phyloP scores from a whole-genome alignment of 2,329 filamentous ascomycete species.

The Nakataea oryzae region DNA sequence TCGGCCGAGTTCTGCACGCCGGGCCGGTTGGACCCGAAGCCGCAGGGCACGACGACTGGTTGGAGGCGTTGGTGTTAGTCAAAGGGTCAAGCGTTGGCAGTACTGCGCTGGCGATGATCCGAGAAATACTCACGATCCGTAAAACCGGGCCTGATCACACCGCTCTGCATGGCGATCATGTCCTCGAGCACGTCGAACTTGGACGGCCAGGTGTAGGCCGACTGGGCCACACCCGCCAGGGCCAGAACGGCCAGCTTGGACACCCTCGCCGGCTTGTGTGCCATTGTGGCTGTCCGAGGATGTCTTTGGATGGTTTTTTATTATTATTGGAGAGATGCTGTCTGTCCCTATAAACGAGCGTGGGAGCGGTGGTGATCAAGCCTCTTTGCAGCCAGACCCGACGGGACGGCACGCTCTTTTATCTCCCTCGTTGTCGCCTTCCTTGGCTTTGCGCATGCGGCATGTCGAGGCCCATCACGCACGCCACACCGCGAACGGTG shows the following conservation, averaged over 20 bases:
- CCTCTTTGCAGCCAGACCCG: too few relatives aligned
- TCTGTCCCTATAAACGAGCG: too few relatives aligned
- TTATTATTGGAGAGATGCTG: too few relatives aligned
- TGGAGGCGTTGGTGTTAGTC: neutral
- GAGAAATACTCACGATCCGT: neutral
- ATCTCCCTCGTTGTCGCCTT: too few relatives aligned
- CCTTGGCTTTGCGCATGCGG: too few relatives aligned
- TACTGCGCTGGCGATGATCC: too few relatives aligned
- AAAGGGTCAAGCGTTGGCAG: too few relatives aligned
- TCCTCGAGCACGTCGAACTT: neutral
- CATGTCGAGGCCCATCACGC: too few relatives aligned
- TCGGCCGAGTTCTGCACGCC: constrained; percentile 49
- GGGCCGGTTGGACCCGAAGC: constrained; percentile 19
- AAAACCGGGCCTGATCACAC: neutral
- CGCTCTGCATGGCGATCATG: neutral
- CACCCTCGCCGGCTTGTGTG: neutral
- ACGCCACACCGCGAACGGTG: too few relatives aligned
- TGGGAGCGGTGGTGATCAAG: too few relatives aligned
- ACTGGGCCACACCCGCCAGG: neutral
- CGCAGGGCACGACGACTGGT: neutral
- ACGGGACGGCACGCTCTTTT: too few relatives aligned
- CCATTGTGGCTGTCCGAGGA: neutral
- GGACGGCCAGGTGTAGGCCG: neutral
- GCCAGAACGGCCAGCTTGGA: neutral
- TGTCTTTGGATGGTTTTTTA: neutral